Conservation (phyloP, 192 early-diverging fungal species). For the Rhizophagus prolifer region DNA sequence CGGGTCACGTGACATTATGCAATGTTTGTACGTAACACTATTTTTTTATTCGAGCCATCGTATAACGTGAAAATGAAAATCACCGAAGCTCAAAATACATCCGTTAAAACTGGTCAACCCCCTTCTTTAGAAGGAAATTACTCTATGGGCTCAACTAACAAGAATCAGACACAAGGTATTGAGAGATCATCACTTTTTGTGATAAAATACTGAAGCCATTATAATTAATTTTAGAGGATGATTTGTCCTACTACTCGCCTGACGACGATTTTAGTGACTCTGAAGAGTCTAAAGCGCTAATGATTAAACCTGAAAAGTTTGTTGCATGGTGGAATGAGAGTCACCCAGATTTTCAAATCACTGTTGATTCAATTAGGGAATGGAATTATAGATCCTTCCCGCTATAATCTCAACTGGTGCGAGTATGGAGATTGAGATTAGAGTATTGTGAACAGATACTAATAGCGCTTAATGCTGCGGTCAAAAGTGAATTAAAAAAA, state of each 20-base stretch:
- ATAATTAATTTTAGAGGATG: constrained; percentile 11
- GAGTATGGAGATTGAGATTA: constrained; percentile 21
- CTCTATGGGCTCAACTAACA: background rate
- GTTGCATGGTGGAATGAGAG: constrained; percentile 19
- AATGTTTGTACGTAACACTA: too few species aligned
- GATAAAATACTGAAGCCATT: constrained; percentile 26
- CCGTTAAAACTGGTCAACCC: too few species aligned
- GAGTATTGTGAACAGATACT: constrained; percentile 9
- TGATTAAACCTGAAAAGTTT: background rate
- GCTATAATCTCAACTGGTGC: constrained; percentile 6
- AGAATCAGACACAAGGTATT: constrained; percentile 17
- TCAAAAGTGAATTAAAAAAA: too few species aligned
- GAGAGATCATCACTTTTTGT: constrained; percentile 18
- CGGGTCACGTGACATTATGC: too few species aligned
- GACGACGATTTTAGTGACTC: constrained; percentile 26
- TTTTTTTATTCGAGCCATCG: too few species aligned
- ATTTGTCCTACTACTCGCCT: constrained; percentile 21
- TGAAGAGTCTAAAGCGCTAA: constrained; percentile 22
- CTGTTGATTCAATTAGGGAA: constrained; percentile 23
- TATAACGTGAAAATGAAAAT: too few species aligned
- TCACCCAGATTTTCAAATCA: constrained; percentile 22
- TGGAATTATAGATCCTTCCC: too few species aligned
- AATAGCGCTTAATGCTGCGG: too few species aligned
- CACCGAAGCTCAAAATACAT: too few species aligned
- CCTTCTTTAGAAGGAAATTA: too few species aligned